These are phyloP conservation scores for Podaxis sp. DNA, from an alignment of 768 basidiomycete species.

Conservation along the genomic window DNA sequence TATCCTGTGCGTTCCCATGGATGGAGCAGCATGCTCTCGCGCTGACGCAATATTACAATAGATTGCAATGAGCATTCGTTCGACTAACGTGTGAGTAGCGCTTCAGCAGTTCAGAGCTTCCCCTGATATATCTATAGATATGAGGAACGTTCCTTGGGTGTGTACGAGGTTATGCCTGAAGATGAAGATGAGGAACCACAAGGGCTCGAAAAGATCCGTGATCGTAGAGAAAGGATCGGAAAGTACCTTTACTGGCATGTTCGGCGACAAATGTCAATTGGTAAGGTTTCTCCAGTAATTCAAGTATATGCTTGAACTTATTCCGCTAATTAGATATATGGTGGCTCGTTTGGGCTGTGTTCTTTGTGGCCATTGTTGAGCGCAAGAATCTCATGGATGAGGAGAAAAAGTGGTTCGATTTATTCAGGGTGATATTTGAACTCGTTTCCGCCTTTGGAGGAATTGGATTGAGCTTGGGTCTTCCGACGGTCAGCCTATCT, in stretches of 20 bases:
- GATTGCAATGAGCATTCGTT: conserved; percentile 64
- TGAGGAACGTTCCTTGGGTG: conserved; percentile 71
- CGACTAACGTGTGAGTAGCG: conserved; percentile 54
- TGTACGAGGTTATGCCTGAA: conserved; percentile 54
- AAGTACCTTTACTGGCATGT: conserved; percentile 56
- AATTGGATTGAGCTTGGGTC: conserved; percentile 69
- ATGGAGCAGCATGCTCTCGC: neutral
- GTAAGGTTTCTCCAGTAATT: conserved; percentile 29
- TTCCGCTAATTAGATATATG: conserved; percentile 56
- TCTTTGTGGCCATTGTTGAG: conserved; percentile 73
- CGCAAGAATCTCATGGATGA: conserved; percentile 54
- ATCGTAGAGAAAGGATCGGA: conserved; percentile 43
- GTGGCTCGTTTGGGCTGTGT: conserved; percentile 78
- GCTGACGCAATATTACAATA: conserved; percentile 19
- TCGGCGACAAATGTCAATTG: conserved; percentile 58
- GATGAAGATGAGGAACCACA: conserved; percentile 51
- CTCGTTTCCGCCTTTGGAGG: conserved; percentile 68
- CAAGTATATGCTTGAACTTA: neutral
- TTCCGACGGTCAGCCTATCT: conserved; percentile 38
- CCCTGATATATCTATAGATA: conserved; percentile 35
- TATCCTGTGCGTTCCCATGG: conserved; percentile 35
- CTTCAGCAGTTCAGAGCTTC: neutral
- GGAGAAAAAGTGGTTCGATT: conserved; percentile 61
- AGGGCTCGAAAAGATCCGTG: conserved; percentile 33
- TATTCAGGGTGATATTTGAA: conserved; percentile 59